Conservation (phyloP, 371 early-diverging fungal species). For the Dichotomocladium elegans region DNA sequence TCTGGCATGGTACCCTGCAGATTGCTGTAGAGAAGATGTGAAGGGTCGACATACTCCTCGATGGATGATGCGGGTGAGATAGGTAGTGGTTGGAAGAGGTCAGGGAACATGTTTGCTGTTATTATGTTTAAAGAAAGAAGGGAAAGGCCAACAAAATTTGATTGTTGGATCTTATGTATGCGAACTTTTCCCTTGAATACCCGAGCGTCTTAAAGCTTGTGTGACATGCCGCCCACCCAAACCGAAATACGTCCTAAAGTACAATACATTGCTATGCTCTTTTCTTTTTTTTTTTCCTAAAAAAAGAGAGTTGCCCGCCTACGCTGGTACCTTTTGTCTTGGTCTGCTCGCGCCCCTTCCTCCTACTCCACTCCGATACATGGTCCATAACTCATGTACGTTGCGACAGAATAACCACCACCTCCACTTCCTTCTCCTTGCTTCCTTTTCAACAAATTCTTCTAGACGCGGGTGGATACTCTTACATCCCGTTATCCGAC, state of each 20-base stretch:
- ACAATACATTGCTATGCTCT: neutral
- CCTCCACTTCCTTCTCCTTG: neutral
- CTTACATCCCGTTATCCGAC: neutral
- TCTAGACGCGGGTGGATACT: neutral
- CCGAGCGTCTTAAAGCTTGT: too few species aligned
- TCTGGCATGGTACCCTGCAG: neutral
- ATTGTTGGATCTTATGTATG: constrained; percentile 1
- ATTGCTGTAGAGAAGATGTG: neutral
- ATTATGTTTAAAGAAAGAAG: neutral
- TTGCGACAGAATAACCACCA: neutral
- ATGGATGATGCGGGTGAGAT: neutral
- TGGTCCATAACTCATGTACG: too few species aligned
- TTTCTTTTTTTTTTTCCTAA: neutral
- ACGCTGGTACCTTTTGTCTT: neutral
- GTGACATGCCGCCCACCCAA: too few species aligned
- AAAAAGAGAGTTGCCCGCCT: neutral
- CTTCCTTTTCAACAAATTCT: too few species aligned
- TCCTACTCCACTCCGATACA: too few species aligned
- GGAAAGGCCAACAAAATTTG: neutral
- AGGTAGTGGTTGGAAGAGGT: neutral
- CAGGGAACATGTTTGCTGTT: neutral
- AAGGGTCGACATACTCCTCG: neutral
- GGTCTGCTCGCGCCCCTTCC: neutral
- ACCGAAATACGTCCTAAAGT: too few species aligned
- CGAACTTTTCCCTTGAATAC: constrained; percentile 2